phyloP scores from a whole-genome alignment of 2,329 filamentous ascomycete species.

The Pleomassaria siparia region DNA sequence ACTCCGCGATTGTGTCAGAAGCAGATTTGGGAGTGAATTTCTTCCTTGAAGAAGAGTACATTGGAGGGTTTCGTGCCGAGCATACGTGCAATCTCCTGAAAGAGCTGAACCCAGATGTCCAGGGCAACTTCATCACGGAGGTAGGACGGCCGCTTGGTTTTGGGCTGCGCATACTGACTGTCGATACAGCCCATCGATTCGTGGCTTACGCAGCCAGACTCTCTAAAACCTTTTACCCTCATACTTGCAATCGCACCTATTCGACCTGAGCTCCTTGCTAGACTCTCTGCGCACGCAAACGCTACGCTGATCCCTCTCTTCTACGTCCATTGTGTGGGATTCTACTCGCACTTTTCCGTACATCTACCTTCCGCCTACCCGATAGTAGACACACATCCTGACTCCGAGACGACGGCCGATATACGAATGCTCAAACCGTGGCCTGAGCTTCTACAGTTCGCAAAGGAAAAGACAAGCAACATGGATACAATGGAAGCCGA shows the following conservation, averaged over 20 bases:
- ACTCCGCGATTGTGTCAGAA: slow-evolving; percentile 74
- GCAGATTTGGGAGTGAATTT: slow-evolving; percentile 94
- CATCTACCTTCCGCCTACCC: slow-evolving; percentile 78
- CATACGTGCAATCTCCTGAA: slow-evolving; percentile 74
- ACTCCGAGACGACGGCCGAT: slow-evolving; percentile 80
- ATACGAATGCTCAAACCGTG: slow-evolving; percentile 83
- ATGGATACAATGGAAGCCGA: slow-evolving; percentile 73
- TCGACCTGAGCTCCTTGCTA: slow-evolving; percentile 52
- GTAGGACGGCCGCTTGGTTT: slow-evolving; percentile 37
- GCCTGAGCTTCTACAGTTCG: slow-evolving; percentile 74
- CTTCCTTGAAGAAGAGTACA: slow-evolving; percentile 78
- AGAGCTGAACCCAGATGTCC: slow-evolving; percentile 91
- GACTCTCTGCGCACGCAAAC: slow-evolving; percentile 54
- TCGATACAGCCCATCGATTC: slow-evolving; percentile 45
- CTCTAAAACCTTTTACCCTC: slow-evolving; percentile 57
- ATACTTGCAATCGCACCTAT: slow-evolving; percentile 64
- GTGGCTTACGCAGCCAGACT: slow-evolving; percentile 45
- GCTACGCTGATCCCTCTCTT: slow-evolving; percentile 71
- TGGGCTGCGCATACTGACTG: slow-evolving; percentile 10
- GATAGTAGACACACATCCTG: slow-evolving; percentile 93
- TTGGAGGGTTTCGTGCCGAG: slow-evolving; percentile 77
- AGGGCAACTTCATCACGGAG: slow-evolving; percentile 68
- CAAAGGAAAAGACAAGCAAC: slow-evolving; percentile 64
- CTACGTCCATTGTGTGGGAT: slow-evolving; percentile 84
- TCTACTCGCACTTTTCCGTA: slow-evolving; percentile 87